Evolutionary conservation across 2,329 filamentous ascomycete genomes (phyloP).

Genomic region (Fusarium algeriense): DNA sequence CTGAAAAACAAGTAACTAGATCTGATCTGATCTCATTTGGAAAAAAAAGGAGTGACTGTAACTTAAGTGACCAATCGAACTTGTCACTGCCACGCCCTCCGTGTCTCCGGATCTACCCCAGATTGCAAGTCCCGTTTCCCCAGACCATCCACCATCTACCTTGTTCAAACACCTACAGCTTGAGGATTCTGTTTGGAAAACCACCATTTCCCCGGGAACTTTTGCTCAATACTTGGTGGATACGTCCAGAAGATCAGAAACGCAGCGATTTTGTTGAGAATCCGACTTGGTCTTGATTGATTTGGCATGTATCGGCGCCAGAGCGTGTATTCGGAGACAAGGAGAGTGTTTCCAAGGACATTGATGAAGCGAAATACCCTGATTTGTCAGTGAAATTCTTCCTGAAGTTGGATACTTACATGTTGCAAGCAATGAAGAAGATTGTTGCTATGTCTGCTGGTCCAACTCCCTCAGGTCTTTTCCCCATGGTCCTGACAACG

Average conservation of each 20-base stretch:
- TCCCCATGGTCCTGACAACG: constrained; percentile 40
- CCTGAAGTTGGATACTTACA: constrained; percentile 48
- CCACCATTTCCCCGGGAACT: constrained; percentile 52
- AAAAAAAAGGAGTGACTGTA: not conserved
- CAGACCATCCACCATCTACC: constrained; percentile 3
- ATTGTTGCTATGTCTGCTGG: constrained; percentile 49
- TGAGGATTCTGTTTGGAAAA: constrained; percentile 4
- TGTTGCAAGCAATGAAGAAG: constrained; percentile 53
- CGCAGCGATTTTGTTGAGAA: constrained; percentile 47
- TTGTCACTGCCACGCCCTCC: constrained; percentile 18
- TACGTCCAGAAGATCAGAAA: constrained; percentile 58
- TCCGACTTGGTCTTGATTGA: constrained; percentile 40
- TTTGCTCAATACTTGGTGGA: constrained; percentile 55
- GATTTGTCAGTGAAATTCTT: not conserved
- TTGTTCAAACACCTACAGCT: constrained; percentile 1
- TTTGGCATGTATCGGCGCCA: constrained; percentile 53
- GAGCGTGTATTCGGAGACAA: constrained; percentile 55
- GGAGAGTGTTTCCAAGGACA: constrained; percentile 53
- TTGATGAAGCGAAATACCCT: constrained; percentile 57
- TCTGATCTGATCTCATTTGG: not conserved
- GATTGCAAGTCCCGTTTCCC: constrained; percentile 31
- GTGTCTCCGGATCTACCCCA: constrained; percentile 41
- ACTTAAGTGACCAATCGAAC: not conserved
- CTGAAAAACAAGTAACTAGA: not conserved
- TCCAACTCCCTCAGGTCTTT: constrained; percentile 2